Evolutionary conservation across 1,284 basidiomycete genomes (phyloP).

Genomic region (Rhizopogon parksii): DNA sequence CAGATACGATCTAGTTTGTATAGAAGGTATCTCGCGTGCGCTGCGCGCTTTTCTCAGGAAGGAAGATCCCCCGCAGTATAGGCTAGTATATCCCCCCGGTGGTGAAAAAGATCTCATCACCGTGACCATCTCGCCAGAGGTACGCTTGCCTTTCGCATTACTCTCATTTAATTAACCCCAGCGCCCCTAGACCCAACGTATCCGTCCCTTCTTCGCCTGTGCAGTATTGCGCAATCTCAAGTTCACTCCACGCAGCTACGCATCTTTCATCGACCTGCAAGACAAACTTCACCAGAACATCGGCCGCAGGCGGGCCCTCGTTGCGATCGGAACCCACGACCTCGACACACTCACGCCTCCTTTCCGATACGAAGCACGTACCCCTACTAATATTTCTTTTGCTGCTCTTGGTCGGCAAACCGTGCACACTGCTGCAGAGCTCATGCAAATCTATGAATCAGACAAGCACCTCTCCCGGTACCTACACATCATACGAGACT

Average conservation of each 20-base stretch:
- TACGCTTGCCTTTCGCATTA: slow-evolving; percentile 30
- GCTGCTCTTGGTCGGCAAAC: slow-evolving; percentile 63
- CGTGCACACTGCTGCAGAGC: slow-evolving; percentile 59
- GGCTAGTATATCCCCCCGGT: slow-evolving; percentile 58
- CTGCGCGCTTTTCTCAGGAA: slow-evolving; percentile 83
- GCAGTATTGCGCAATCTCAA: slow-evolving; percentile 87
- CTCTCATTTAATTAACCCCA: neutral
- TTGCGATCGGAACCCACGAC: slow-evolving; percentile 97
- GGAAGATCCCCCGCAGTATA: slow-evolving; percentile 66
- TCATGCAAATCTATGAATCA: slow-evolving; percentile 89
- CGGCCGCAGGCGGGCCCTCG: slow-evolving; percentile 84
- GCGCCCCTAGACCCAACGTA: slow-evolving; percentile 56
- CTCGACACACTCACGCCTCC: slow-evolving; percentile 84
- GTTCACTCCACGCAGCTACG: slow-evolving; percentile 87
- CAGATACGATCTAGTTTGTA: slow-evolving; percentile 96
- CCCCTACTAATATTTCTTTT: slow-evolving; percentile 85
- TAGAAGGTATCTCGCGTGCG: slow-evolving; percentile 91
- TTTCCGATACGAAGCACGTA: slow-evolving; percentile 87
- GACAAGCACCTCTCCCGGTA: slow-evolving; percentile 91
- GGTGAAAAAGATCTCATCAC: slow-evolving; percentile 64
- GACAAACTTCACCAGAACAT: slow-evolving; percentile 98
- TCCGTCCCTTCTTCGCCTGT: slow-evolving; percentile 88
- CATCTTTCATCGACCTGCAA: slow-evolving; percentile 96
- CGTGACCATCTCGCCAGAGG: slow-evolving; percentile 64
- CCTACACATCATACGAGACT: slow-evolving; percentile 90